These are phyloP conservation scores for Berberis thunbergii DNA, from an alignment of 164 flowering plant genomes.

Conservation along the genomic window DNA sequence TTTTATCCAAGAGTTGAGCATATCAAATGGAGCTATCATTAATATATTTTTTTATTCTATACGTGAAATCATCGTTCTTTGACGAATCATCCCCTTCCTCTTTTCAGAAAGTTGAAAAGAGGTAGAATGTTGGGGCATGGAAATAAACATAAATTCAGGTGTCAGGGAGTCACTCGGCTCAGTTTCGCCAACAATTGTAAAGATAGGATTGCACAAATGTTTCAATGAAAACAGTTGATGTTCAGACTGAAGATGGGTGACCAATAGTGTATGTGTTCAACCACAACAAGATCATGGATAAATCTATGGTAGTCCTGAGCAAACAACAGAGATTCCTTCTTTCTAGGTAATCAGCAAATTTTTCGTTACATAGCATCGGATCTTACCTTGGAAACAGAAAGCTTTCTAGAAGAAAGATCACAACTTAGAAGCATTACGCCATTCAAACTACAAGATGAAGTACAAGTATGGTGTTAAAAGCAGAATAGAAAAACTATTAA, in stretches of 20 bases:
- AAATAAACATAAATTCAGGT: not conserved
- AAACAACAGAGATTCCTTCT: not conserved
- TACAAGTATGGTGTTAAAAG: not conserved
- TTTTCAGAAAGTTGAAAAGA: too few relatives aligned
- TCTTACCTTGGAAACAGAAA: conserved; percentile 58
- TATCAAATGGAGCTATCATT: too few relatives aligned
- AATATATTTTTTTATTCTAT: too few relatives aligned
- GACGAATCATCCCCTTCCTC: too few relatives aligned
- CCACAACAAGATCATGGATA: too few relatives aligned
- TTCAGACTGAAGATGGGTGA: too few relatives aligned
- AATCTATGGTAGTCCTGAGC: too few relatives aligned
- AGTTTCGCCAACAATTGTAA: too few relatives aligned
- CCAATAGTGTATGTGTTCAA: not conserved
- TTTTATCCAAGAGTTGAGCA: too few relatives aligned
- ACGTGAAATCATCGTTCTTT: too few relatives aligned
- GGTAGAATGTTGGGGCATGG: not conserved
- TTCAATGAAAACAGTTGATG: not conserved
- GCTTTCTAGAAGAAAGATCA: conserved; percentile 38
- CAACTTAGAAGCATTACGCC: conserved; percentile 62
- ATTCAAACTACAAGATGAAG: conserved; percentile 42
- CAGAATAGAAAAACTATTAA: not conserved
- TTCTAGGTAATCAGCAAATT: not conserved
- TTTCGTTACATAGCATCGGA: not conserved
- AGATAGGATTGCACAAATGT: too few relatives aligned
- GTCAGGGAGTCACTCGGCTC: too few relatives aligned